A percentile compares a stretch with the other conserved stretches of the same genome.
These are phyloP conservation scores for Penicillium janthinellum DNA, from an alignment of 2,329 filamentous ascomycete species.

Conservation along the genomic window DNA sequence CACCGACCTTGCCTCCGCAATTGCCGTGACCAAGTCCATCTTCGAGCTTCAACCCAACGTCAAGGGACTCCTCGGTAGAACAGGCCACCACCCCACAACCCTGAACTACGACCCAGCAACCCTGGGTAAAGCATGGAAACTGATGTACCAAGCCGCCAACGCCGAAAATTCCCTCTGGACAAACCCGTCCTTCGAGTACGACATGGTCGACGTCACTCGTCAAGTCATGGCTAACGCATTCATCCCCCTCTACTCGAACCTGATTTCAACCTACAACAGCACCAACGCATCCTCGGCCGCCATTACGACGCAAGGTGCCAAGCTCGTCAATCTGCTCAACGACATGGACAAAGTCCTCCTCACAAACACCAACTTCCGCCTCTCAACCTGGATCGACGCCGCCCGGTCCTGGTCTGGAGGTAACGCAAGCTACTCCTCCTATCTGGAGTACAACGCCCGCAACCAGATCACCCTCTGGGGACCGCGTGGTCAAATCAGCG, in stretches of 20 bases:
- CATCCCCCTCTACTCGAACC: background rate
- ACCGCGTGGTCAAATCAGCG: background rate
- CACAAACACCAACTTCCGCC: background rate
- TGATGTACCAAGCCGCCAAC: background rate
- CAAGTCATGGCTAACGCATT: background rate
- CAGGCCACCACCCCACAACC: background rate
- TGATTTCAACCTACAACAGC: background rate
- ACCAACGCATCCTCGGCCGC: background rate
- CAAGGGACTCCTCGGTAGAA: background rate
- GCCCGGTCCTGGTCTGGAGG: background rate
- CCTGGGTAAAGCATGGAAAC: background rate
- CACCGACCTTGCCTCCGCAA: constrained; percentile 42
- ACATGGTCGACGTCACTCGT: background rate
- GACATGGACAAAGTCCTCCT: background rate
- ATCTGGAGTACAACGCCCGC: background rate
- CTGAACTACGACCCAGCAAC: background rate
- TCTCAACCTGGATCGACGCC: background rate
- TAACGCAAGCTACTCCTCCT: background rate
- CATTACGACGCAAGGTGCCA: background rate
- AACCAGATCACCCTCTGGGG: background rate
- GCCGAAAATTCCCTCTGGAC: background rate
- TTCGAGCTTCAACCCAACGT: constrained; percentile 50
- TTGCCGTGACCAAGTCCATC: constrained; percentile 50
- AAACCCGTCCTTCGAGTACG: background rate
- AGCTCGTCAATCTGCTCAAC: background rate